Base-by-base conservation (phyloP, 257 asterid species). In the Rubia yunnanensis region DNA sequence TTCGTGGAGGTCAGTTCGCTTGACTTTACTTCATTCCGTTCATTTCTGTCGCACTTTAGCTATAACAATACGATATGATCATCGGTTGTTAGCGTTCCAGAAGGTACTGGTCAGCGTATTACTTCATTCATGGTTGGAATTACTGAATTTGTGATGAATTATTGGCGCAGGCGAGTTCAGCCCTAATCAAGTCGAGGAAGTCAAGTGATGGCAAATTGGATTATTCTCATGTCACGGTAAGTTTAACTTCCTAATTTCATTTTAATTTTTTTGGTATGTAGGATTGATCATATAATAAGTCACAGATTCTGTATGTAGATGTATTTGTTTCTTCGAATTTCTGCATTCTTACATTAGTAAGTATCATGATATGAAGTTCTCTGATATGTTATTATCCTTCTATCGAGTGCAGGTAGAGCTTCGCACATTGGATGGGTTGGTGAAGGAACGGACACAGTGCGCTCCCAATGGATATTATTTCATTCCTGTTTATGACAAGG, bases 381-480 rank as follows among this genome's bases (percentile, higher is more conserved):
- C 14, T 48, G 46, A 52, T 18, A 24, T n/a, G 5, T 23, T 70
- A 3, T 46, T 7, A 44, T 30, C 10, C 38, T 56, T 63, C 17
- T 52, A 18, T 15, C 26, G 50, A 27, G 10, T 76, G 79, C 72
- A 92, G 98, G 97, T 89, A 68, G 98, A 92, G 71, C 85, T 92
- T 65, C 87, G 80, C 58, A 92, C 98, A 15, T 53, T 85, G 87
- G 98, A 92, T 79, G 98, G 98, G 15, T 80, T 92, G 84, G 94
- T 92, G 65, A 92, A 92, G 81, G 98, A 92, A 48, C 81, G 85
- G 71, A 87, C 98, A 1, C 97, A 89, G 41, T 92, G 97, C 76
- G 98, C 98, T 78, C 98, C 98, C 50, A 92, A 92, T 78, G 98
- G 98, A 73, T 92, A 92, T 86, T 92, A 92, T 83, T 92, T 92